Conservation (phyloP, 106 monocot genomes). For the Agapanthus africanus region DNA sequence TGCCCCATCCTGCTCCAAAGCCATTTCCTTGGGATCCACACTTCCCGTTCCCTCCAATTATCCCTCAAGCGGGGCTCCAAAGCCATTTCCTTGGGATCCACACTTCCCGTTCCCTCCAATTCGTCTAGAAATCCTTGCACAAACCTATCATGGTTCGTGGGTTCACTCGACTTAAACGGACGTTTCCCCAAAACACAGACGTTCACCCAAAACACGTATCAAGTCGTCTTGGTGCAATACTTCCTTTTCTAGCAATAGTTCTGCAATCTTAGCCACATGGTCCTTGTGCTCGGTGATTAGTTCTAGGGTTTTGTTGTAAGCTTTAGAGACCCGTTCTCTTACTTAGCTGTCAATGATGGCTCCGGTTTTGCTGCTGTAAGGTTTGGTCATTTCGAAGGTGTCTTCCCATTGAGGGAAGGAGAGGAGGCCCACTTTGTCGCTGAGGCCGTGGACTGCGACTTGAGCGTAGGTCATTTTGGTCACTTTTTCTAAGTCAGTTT, state of each 20-base stretch:
- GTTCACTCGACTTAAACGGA: conserved; percentile 57
- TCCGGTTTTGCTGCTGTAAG: conserved; percentile 86
- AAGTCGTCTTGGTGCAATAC: conserved; percentile 94
- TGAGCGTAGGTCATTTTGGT: conserved; percentile 97
- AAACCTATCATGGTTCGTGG: conserved; percentile 75
- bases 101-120: conserved; percentile 7
- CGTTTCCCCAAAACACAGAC: conserved; percentile 70
- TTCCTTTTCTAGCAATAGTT: conserved; percentile 89
- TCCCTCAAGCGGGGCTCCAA: too few relatives aligned
- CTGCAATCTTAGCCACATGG: conserved; percentile 68
- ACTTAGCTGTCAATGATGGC: conserved; percentile 84
- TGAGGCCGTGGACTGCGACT: conserved; percentile 94
- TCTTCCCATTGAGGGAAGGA: conserved; percentile 88
- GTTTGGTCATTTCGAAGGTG: conserved; percentile 63
- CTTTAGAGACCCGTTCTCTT: conserved; percentile 73
- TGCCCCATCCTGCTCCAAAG: too few relatives aligned
- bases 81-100: background rate
- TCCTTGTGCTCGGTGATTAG: conserved; percentile 76
- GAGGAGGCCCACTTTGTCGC: conserved; percentile 91
- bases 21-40: background rate
- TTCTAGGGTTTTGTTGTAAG: conserved; percentile 53
- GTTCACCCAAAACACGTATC: conserved; percentile 55
- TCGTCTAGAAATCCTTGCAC: conserved; percentile 52
- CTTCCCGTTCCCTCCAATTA: conserved; percentile 6
- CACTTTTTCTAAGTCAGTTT: conserved; percentile 91